A percentile compares a stretch with the other conserved stretches of the same genome.
phyloP scores from a whole-genome alignment of 192 early-diverging fungal species.

The Globomyces pollinis-pini region DNA sequence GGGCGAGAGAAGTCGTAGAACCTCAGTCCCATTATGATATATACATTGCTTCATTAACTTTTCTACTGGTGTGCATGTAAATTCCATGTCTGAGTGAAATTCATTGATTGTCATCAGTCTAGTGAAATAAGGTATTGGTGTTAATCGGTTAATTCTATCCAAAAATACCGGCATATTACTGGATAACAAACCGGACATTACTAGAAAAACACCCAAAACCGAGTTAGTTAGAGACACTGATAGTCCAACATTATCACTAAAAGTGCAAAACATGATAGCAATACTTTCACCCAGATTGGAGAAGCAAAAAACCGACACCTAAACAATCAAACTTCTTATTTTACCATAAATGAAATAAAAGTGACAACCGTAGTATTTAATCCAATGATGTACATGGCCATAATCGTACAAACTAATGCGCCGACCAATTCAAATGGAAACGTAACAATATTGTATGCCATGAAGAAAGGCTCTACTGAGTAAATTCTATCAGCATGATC shows the following conservation, averaged over 20 bases:
- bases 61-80: constrained; percentile 16
- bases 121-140: constrained; percentile 25
- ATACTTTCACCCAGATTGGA: constrained; percentile 35
- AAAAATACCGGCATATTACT: constrained; percentile 27
- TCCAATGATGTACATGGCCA: constrained; percentile 15
- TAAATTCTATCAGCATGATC: constrained; percentile 34
- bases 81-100: constrained; percentile 6
- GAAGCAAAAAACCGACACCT: constrained; percentile 16
- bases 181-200: constrained; percentile 22
- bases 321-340: too few relatives aligned
- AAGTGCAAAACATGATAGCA: constrained; percentile 37
- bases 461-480: constrained; percentile 29
- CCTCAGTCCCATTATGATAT: constrained; percentile 25
- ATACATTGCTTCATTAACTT: constrained; percentile 10
- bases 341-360: constrained; percentile 16
- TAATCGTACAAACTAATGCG: constrained; percentile 15
- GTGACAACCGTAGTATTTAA: constrained; percentile 17
- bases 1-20: constrained; percentile 17
- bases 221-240: constrained; percentile 33
- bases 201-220: constrained; percentile 21
- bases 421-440: constrained; percentile 17
- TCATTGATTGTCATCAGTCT: constrained; percentile 20
- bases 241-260: constrained; percentile 32
- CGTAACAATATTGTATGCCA: constrained; percentile 15
- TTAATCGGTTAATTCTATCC: constrained; percentile 27